Evolutionary conservation across 1,139 yeast genomes (phyloP).

Genomic region (Saccharomycopsis crataegensis): DNA sequence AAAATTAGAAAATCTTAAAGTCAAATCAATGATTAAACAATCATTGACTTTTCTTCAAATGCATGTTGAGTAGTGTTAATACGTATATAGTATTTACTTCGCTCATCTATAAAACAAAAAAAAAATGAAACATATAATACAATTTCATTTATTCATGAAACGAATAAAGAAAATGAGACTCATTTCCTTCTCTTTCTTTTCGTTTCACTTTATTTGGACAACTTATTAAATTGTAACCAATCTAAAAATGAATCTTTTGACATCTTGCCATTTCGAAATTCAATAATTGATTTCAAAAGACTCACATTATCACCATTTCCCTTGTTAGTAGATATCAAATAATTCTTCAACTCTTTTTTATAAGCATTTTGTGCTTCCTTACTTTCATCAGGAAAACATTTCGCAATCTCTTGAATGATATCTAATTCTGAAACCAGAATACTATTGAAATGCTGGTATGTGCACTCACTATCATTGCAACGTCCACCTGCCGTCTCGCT

Average conservation of each 20-base stretch:
- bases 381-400: constrained; percentile 7
- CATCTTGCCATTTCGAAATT: constrained; percentile 6
- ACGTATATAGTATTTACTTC: no score
- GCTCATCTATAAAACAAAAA: no score
- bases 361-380: background rate
- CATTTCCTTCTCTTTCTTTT: no score
- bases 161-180: background rate
- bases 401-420: constrained; percentile 11
- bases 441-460: constrained; percentile 26
- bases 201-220: no score
- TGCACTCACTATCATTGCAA: constrained; percentile 25
- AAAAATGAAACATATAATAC: no score
- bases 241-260: constrained; percentile 1
- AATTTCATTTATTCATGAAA: no score
- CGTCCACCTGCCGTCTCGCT: constrained; percentile 23
- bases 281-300: background rate
- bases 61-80: no score
- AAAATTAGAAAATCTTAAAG: no score
- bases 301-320: background rate
- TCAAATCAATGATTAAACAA: no score
- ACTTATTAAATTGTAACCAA: background rate
- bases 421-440: constrained; percentile 21
- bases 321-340: background rate
- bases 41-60: no score
- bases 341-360: constrained; percentile 5